Evolutionary conservation across 768 basidiomycete species (phyloP), one percentile per base, ranked within the genome.

Genomic region (Leucocoprinus birnbaumii): DNA sequence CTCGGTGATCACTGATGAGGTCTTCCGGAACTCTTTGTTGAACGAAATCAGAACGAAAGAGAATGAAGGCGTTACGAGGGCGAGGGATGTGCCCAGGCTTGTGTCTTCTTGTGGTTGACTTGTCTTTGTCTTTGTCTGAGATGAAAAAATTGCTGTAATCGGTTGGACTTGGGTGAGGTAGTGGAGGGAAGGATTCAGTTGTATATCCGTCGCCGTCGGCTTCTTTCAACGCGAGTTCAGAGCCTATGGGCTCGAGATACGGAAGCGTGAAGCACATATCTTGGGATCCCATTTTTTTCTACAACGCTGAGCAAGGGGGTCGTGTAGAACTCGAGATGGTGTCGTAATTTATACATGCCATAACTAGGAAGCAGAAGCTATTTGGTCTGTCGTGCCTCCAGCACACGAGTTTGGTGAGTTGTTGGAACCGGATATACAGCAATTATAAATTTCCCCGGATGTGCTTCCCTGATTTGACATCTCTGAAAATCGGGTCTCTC

Each of bases 1-100:
- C 52, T 2, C 52, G 52, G 9, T 53, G 52, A 21, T 53, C 52
- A 19, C n/a, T 53, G 44, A 53, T 46, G 35, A 46, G 22, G 6
- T 53, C 44, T 19, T 37, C 27, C 5, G 42, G 44, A 31, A 46
- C 31, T 31, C 44, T 21, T 58, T 86, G 82, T 48, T 81, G 77
- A 14, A 87, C 83, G 51, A 88, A 83, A 64, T 89, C 82, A 64
- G 82, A 87, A 40, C 89, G 79, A 65, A 89, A 91, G 58, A 91
- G 78, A 59, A 91, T 89, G 69, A 91, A 91, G 0, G 88, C 84
- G 66, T 91, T 91, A 14, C 84, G 74, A 0, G 88, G 87, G 24
- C 89, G 82, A 16, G 85, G 84, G 37, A 89, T 79, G 63, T 89
- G 88, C 4, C 72, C 78, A 3, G 63, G 52, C 1, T 80, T 75